Evolutionary conservation across 192 early-diverging fungal species (phyloP).

Genomic region (Linderina pennispora): DNA sequence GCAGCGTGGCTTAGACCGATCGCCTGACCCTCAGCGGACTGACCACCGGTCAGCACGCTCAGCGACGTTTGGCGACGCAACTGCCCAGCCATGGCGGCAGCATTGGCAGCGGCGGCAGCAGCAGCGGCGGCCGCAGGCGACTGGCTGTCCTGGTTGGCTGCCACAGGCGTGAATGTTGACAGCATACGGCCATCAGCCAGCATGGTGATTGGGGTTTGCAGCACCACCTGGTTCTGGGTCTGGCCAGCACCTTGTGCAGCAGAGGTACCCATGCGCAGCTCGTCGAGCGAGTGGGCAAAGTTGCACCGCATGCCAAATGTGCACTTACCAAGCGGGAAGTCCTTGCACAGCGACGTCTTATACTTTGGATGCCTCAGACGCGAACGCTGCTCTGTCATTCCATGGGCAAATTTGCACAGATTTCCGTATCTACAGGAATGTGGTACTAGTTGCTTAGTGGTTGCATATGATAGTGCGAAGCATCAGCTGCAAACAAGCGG

Average conservation of each 20-base stretch:
- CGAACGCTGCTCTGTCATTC: conserved; percentile 64
- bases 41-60: conserved; percentile 12
- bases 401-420: conserved; percentile 95
- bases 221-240: conserved; percentile 9
- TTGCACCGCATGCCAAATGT: conserved; percentile 93
- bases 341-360: conserved; percentile 92
- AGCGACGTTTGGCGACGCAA: conserved; percentile 43
- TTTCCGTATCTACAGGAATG: conserved; percentile 69
- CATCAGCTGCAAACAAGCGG: not conserved
- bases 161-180: conserved; percentile 25
- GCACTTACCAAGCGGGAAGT: conserved; percentile 84
- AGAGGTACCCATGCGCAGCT: conserved; percentile 27
- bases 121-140: not conserved
- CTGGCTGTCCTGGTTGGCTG: not conserved
- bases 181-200: conserved; percentile 34
- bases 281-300: conserved; percentile 70
- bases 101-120: not conserved
- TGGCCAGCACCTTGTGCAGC: not conserved
- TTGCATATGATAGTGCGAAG: no score
- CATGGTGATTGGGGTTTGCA: conserved; percentile 26
- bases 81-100: conserved; percentile 4
- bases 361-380: conserved; percentile 88
- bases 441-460: no score
- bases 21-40: not conserved
- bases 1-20: not conserved